Evolutionary conservation across 805 yeast genomes (phyloP).

Genomic region (Wickerhamiella shivajii): DNA sequence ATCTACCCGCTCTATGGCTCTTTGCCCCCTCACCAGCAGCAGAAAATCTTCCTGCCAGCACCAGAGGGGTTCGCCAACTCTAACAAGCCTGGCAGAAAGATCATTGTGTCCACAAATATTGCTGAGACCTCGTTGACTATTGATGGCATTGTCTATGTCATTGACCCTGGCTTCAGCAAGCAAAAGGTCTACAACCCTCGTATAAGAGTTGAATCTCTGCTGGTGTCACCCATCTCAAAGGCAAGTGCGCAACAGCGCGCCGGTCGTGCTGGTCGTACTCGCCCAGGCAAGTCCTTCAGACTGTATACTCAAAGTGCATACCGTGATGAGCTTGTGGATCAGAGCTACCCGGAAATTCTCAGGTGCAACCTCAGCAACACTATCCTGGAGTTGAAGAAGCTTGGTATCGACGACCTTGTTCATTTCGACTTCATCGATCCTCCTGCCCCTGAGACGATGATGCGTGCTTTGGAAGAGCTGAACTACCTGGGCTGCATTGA

Average conservation of each 20-base stretch:
- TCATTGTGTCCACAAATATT: conserved; percentile 82
- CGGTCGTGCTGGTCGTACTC: conserved; percentile 99
- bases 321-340: conserved; percentile 84
- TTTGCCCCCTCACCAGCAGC: conserved; percentile 90
- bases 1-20: conserved; percentile 96
- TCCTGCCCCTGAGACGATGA: conserved; percentile 99
- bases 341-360: conserved; percentile 89
- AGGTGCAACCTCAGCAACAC: conserved; percentile 84
- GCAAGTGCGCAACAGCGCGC: conserved; percentile 98
- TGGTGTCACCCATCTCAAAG: conserved; percentile 91
- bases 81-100: conserved; percentile 90
- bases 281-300: conserved; percentile 96
- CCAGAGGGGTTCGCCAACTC: conserved; percentile 54
- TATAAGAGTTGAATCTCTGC: conserved; percentile 82
- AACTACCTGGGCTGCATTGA: conserved; percentile 80
- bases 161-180: conserved; percentile 93
- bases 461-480: conserved; percentile 93
- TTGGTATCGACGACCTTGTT: conserved; percentile 90
- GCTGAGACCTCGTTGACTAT: conserved; percentile 97
- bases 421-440: conserved; percentile 99
- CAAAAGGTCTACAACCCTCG: conserved; percentile 95
- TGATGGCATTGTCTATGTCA: conserved; percentile 94
- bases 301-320: conserved; percentile 94
- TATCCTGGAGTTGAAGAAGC: conserved; percentile 80
- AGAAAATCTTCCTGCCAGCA: conserved; percentile 83